phyloP scores from a whole-genome alignment of 169 alveolate genomes.

The Cyclospora cayetanensis region DNA sequence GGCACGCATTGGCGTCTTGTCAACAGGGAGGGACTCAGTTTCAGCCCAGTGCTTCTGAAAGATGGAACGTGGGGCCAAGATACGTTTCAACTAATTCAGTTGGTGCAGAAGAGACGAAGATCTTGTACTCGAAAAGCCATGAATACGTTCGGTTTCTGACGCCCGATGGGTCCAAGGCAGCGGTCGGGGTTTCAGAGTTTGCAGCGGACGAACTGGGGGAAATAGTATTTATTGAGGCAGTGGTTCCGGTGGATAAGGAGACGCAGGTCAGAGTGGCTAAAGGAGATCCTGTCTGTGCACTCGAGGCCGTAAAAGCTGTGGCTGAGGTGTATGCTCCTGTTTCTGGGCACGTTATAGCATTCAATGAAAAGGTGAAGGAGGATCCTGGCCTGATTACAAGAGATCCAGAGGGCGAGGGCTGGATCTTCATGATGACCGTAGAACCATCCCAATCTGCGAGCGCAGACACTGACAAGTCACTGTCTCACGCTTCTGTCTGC shows the following conservation, averaged over 20 bases:
- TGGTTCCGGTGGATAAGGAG: background rate
- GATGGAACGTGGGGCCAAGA: too few species aligned
- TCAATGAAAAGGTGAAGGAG: background rate
- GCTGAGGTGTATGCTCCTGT: constrained; percentile 66
- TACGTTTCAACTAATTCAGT: too few species aligned
- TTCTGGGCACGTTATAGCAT: background rate
- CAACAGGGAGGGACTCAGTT: too few species aligned
- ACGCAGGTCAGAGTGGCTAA: background rate
- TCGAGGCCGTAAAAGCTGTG: constrained; percentile 55
- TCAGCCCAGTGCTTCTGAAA: too few species aligned
- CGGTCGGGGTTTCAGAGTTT: constrained; percentile 22
- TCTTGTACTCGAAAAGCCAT: constrained; percentile 6
- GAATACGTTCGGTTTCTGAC: constrained; percentile 18
- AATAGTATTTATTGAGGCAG: constrained; percentile 6
- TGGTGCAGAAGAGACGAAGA: background rate
- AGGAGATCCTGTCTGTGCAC: constrained; percentile 57
- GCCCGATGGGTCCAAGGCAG: background rate
- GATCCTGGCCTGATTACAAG: background rate
- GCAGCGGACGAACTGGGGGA: constrained; percentile 68
- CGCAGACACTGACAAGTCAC: background rate
- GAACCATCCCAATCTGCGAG: background rate
- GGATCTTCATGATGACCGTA: constrained; percentile 28
- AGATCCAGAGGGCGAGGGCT: constrained; percentile 66
- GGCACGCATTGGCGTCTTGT: too few species aligned
- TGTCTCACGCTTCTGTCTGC: background rate